These are phyloP conservation scores for Cytospora paraplurivora DNA, from an alignment of 2,329 filamentous ascomycete species.

Conservation along the genomic window DNA sequence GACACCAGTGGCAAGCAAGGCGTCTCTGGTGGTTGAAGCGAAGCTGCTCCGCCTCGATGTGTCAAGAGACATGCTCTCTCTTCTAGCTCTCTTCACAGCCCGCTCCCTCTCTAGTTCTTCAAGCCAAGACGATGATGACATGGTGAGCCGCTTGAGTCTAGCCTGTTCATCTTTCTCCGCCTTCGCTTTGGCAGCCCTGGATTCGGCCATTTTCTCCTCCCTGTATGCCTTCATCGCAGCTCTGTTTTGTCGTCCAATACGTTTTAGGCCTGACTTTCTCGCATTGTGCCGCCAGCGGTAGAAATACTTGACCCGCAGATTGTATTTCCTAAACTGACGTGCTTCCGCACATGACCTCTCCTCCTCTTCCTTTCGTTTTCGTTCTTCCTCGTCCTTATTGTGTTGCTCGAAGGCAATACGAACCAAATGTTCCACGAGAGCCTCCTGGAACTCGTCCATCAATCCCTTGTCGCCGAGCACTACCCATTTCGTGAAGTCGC, in stretches of 20 bases:
- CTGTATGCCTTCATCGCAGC: conserved; percentile 53
- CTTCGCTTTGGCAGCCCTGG: conserved; percentile 38
- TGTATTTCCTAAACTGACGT: conserved; percentile 51
- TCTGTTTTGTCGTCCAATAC: conserved; percentile 54
- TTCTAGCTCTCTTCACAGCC: conserved; percentile 36
- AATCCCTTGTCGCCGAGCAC: conserved; percentile 56
- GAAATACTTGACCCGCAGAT: conserved; percentile 56
- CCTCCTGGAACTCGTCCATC: conserved; percentile 52
- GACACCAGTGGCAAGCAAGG: conserved; percentile 46
- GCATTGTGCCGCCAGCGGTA: conserved; percentile 57
- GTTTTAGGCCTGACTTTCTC: conserved; percentile 50
- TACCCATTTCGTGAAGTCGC: conserved; percentile 56
- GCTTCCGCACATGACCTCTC: conserved; percentile 50
- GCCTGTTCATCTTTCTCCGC: conserved; percentile 42
- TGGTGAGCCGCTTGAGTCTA: conserved; percentile 31
- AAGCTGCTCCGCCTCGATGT: conserved; percentile 37
- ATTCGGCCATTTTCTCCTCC: conserved; percentile 39
- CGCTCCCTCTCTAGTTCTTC: conserved; percentile 29
- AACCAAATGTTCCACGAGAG: conserved; percentile 49
- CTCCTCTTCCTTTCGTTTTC: conserved; percentile 51
- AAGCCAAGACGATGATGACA: conserved; percentile 25
- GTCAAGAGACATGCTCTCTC: conserved; percentile 32
- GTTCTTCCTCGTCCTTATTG: conserved; percentile 45
- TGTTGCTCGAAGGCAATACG: conserved; percentile 45
- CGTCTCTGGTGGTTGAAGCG: conserved; percentile 39